Evolutionary conservation across 768 basidiomycete genomes (phyloP).

Genomic region (Pleurotus citrinopileatus): DNA sequence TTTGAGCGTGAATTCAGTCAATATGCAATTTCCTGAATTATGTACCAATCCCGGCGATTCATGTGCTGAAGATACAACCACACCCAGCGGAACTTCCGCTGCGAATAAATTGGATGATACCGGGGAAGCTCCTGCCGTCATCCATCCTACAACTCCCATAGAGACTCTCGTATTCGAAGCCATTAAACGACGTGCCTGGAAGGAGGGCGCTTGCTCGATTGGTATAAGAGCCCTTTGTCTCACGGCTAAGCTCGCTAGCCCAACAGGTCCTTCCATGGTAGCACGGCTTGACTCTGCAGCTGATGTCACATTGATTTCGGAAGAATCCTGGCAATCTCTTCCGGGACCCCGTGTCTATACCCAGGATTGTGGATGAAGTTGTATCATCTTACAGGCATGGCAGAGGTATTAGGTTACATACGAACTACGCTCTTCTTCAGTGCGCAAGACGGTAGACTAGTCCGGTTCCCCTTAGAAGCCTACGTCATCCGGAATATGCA

Average conservation of each 20-base stretch:
- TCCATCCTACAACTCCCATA: too few species aligned
- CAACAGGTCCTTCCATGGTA: not conserved
- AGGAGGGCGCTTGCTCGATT: too few species aligned
- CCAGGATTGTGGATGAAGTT: not conserved
- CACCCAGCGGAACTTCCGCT: too few species aligned
- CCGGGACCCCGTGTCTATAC: not conserved
- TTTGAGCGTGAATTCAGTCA: too few species aligned
- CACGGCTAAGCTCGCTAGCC: not conserved
- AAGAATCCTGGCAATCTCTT: constrained; percentile 9
- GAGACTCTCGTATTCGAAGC: too few species aligned
- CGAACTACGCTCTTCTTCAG: constrained; percentile 10
- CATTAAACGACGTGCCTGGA: too few species aligned
- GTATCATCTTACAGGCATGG: constrained; percentile 3
- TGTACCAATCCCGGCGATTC: too few species aligned
- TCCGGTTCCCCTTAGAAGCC: constrained; percentile 18
- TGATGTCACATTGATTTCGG: constrained; percentile 14
- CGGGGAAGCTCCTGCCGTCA: too few species aligned
- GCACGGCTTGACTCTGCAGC: constrained; percentile 15
- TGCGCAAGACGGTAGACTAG: not conserved
- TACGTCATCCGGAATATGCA: constrained; percentile 24
- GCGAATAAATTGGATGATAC: too few species aligned
- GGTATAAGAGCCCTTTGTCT: constrained; percentile 11
- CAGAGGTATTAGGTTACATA: constrained; percentile 18
- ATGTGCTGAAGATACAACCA: too few species aligned
- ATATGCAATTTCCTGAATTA: too few species aligned